Evolutionary conservation across 2,329 filamentous ascomycete species (phyloP), one percentile per base, ranked within the genome.

Genomic region (Chalara sp.): DNA sequence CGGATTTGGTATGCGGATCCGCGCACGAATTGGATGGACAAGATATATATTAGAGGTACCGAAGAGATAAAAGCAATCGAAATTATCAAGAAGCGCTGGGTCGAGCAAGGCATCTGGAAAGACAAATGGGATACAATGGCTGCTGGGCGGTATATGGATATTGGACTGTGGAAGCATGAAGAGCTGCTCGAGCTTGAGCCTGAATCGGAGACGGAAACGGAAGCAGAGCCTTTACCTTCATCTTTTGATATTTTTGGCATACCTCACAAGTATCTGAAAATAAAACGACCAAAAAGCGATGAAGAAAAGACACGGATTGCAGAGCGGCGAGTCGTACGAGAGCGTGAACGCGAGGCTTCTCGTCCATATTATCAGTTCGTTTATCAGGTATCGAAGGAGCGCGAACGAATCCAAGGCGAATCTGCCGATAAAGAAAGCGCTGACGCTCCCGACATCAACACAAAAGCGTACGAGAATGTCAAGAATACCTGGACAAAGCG

Each of bases 341-440:
- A 54, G 53, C 54, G 48, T 37, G 53, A 59, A 52, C 49, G 50
- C 28, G 55, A 60, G 39, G 56, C 58, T 29, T 63, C 61, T 13
- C 60, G 60, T 53, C 62, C 60, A 47, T 61, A 56, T 43, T 40
- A 62, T 58, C 59, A 63, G 48, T 63, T 64, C 52, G 5, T 60
- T 32, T 58, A 56, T 53, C 61, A 64, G 51, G 49, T 63, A 49
- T 48, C 39, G 13, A 44, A 21, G 58, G 60, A 63, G 55, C 53
- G 58, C 12, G 53, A 61, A 56, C 46, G 55, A 52, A 60, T 62
- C 45, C 44, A 66, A 61, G 50, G 63, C 49, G 55, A 60, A 54
- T 50, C 57, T 50, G 49, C 48, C 50, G 54, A 54, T 57, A 44
- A 53, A 52, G 56, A 52, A 50, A 39, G 29, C 7, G 44, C 8